Base-by-base conservation (phyloP, 208 protist genomes). In the Leptomonas pyrrhocoris region DNA sequence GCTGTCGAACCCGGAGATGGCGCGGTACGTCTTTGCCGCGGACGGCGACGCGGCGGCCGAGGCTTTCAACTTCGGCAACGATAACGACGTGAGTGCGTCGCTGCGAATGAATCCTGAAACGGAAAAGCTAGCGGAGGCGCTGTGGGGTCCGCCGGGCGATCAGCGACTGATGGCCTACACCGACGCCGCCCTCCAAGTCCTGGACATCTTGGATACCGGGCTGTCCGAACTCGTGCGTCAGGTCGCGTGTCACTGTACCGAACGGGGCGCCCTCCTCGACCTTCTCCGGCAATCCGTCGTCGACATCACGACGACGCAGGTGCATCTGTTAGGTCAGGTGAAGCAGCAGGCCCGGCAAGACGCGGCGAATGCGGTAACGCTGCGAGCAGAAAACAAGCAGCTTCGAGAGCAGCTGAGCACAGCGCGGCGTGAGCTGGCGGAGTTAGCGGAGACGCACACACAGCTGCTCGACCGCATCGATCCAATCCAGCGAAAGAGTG, bases 201-300 rank as follows among this genome's bases (percentile, higher is more conserved):
- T 95, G 34, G 61, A 82, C 16, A 78, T 93, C 21, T 53, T 94
- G 0, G 83, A 96, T 80, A 69, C 77, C n/a, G 92, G 89, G 19
- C 71, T 96, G 12, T 73, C 81, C 25, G 92, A 96, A 73, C 28
- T 96, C 43, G 88, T 90, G 45, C 85, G 89, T 15, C 92, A 96
- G 68, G 53, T 89, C 0, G 40, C 78, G 28, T 59, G 78, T 48
- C 49, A 74, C 34, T 96, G 92, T 60, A 78, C 81, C 15, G 89
- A 96, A 78, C 88, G 89, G 36, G 92, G 88, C 28, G 92, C 88
- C 2, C 60, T 96, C 28, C 81, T 96, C 6, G 89, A 96, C 66
- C 49, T 77, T 3, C 74, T 96, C 12, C 89, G 89, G 48, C 84
- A 93, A 61, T 85, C 77, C 38, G 55, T 87, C 11, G 79, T 83